Base-by-base conservation (phyloP, 164 flowering plant genomes). In the Santalum album region DNA sequence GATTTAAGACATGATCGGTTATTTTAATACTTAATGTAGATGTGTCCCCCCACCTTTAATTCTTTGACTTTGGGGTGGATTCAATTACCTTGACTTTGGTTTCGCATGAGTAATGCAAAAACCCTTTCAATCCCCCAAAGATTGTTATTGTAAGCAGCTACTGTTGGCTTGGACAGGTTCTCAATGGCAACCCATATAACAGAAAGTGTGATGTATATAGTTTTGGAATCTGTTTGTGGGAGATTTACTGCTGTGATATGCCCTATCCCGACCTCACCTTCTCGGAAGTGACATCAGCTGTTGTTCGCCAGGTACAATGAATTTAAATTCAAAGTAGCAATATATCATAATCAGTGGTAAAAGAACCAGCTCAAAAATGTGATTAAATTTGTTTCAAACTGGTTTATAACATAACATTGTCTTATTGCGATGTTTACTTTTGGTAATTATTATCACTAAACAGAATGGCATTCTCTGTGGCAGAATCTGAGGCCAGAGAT, bases 221-320 rank as follows among this genome's bases (percentile, higher is more conserved):
- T 60, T 57, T 40, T 48, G 84, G 84, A n/a, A 76, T 79, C 55
- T 79, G 84, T 64, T 68, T 79, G 52, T 79, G 84, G 84, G 84
- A 79, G 63, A 79, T 79, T 53, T 79, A 79, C 57, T 79, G 84
- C 61, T 79, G 84, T 49, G 84, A 79, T 65, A 76, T 79, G 84
- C 81, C 84, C 0, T 79, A 79, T 56, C 84, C 84, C 19, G 81
- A 79, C 47, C 81, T 79, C 51, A 79, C 79, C 61, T 79, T 79
- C 73, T 68, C 84, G 7, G 84, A 79, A 70, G 72, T 79, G 55
- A 60, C 48, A 53, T 39, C 38, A 44, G 53, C 53, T 17, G 53
- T 50, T 50, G 53, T 50, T 21, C 36, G 53, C 53, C 32, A 50
- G 53, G 53, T 50, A 50, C 2, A 12, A 4, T 18, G 16, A 29